Evolutionary conservation across 805 yeast species (phyloP).

Genomic region (Monosporozyma servazzii): DNA sequence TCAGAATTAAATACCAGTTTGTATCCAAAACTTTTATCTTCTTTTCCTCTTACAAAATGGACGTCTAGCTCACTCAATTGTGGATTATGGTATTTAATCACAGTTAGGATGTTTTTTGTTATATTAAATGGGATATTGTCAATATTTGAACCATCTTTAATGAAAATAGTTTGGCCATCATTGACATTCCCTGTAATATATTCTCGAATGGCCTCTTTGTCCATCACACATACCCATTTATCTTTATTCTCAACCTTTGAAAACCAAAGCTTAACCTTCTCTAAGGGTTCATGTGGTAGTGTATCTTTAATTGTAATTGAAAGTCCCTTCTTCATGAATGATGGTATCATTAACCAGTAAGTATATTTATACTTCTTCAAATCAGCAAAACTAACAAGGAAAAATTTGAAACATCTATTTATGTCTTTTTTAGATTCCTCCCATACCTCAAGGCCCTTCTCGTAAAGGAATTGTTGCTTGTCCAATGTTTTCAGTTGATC

Average conservation of each 20-base stretch:
- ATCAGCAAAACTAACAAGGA: constrained; percentile 69
- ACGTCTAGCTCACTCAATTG: constrained; percentile 32
- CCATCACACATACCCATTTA: constrained; percentile 25
- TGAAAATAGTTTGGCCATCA: constrained; percentile 23
- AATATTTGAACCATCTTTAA: constrained; percentile 34
- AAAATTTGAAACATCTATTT: constrained; percentile 29
- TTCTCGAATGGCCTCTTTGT: constrained; percentile 11
- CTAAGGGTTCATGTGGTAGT: background rate
- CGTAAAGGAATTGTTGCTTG: constrained; percentile 48
- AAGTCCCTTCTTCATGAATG: constrained; percentile 30
- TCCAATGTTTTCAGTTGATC: constrained; percentile 72
- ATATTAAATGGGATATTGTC: constrained; percentile 40
- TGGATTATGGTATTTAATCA: constrained; percentile 29
- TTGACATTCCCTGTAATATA: constrained; percentile 7
- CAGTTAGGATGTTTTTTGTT: constrained; percentile 49
- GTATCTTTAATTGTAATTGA: constrained; percentile 4
- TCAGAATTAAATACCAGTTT: background rate
- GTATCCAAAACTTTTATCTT: constrained; percentile 3
- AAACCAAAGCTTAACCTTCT: constrained; percentile 13
- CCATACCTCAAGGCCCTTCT: constrained; percentile 29
- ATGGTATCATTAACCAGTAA: constrained; percentile 86
- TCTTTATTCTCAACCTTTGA: constrained; percentile 5
- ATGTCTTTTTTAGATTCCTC: constrained; percentile 26
- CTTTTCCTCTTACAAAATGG: constrained; percentile 30
- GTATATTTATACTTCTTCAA: constrained; percentile 78